These are phyloP conservation scores for Multifurca ochricompacta DNA, from an alignment of 768 basidiomycete species.

Conservation along the genomic window DNA sequence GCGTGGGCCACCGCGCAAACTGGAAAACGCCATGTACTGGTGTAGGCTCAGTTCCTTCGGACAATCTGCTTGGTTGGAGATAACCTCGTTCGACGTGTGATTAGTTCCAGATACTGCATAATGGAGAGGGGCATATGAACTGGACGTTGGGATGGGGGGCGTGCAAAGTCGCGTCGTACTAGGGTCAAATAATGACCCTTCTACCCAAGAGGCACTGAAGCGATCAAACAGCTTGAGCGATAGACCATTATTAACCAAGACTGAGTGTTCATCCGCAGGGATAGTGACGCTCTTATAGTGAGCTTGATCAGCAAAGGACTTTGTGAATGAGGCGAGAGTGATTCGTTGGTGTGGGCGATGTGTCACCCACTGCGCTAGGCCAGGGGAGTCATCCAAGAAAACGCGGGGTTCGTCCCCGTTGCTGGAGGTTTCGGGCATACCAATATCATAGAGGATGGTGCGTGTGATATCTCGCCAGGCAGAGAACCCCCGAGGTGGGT, in stretches of 20 bases:
- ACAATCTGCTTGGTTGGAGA: constrained; percentile 36
- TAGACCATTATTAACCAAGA: too few species aligned
- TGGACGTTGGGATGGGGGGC: background rate
- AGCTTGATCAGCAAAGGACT: background rate
- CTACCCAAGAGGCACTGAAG: background rate
- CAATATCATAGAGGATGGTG: constrained; percentile 7
- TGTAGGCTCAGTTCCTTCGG: constrained; percentile 34
- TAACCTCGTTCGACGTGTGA: constrained; percentile 33
- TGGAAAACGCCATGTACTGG: constrained; percentile 38
- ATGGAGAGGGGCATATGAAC: background rate
- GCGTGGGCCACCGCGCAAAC: constrained; percentile 35
- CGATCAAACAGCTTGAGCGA: background rate
- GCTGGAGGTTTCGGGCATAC: background rate
- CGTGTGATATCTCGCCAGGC: constrained; percentile 2
- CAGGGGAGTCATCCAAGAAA: background rate
- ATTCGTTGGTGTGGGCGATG: background rate
- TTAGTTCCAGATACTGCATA: background rate
- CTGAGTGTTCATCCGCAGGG: background rate
- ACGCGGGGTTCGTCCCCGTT: background rate
- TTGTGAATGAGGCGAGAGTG: background rate
- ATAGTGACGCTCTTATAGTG: background rate
- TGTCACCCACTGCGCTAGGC: too few species aligned
- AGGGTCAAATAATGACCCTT: background rate
- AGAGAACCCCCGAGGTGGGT: background rate
- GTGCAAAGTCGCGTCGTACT: background rate